phyloP scores from a whole-genome alignment of 83 land plant species.

The Picea mariana region DNA sequence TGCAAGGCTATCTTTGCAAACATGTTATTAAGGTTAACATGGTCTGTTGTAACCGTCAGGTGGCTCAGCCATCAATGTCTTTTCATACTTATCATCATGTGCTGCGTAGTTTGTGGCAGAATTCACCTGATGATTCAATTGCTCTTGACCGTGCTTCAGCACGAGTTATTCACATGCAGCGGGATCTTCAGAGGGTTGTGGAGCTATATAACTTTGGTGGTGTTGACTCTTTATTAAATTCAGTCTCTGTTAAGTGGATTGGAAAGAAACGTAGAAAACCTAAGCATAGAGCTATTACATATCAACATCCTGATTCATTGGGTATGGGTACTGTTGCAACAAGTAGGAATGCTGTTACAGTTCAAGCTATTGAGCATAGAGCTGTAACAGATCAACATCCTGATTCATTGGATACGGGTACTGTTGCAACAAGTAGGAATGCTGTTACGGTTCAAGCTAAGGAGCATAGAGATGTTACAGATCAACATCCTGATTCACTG shows the following conservation, averaged over 20 bases:
- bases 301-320: slow-evolving; percentile 1
- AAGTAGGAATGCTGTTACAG: background rate
- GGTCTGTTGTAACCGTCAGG: background rate
- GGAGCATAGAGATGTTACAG: background rate
- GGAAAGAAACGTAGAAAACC: slow-evolving; percentile 49
- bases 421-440: background rate
- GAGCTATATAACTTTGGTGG: slow-evolving; percentile 29
- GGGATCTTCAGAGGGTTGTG: slow-evolving; percentile 1
- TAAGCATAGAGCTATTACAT: slow-evolving; percentile 5
- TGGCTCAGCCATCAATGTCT: slow-evolving; percentile 14
- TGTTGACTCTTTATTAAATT: slow-evolving; percentile 38
- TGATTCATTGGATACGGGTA: background rate
- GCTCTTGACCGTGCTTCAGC: slow-evolving; percentile 10
- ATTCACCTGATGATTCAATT: slow-evolving; percentile 8
- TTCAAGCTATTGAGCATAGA: background rate
- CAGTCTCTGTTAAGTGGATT: slow-evolving; percentile 55
- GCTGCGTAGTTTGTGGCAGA: background rate
- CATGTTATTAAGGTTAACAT: slow-evolving; percentile 22
- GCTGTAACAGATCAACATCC: background rate
- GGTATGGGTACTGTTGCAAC: background rate
- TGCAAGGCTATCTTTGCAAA: slow-evolving; percentile 23
- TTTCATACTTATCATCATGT: background rate
- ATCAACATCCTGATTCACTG: background rate
- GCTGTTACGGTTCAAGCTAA: background rate
- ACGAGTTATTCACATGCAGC: slow-evolving; percentile 1